These are phyloP conservation scores for Clausena lansium DNA, from an alignment of 345 rosid species.

Conservation along the genomic window DNA sequence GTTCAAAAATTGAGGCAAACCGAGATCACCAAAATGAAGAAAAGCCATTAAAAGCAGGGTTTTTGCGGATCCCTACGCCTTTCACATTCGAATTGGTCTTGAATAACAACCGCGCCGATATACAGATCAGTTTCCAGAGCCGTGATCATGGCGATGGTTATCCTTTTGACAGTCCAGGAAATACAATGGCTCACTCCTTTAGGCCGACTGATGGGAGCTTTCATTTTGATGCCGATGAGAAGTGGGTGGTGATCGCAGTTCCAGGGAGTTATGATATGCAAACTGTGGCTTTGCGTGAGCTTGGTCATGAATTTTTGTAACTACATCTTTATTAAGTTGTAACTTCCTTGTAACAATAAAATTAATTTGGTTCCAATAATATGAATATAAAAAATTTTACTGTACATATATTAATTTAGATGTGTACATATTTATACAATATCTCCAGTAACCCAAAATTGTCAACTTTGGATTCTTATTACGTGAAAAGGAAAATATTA, in stretches of 20 bases:
- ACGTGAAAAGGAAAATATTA: too few relatives aligned
- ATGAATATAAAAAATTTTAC: too few relatives aligned
- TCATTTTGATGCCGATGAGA: too few relatives aligned
- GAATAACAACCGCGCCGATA: background rate
- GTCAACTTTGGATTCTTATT: too few relatives aligned
- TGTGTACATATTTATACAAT: too few relatives aligned
- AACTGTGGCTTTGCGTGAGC: constrained; percentile 12
- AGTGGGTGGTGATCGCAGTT: too few relatives aligned
- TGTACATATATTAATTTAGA: too few relatives aligned
- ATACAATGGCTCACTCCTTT: background rate
- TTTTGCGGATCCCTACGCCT: constrained; percentile 23
- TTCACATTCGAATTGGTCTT: background rate
- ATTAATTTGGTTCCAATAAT: too few relatives aligned
- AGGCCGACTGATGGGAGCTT: too few relatives aligned
- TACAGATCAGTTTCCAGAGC: constrained; percentile 5
- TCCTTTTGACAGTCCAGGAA: constrained; percentile 5
- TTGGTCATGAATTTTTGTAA: background rate
- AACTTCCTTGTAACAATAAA: too few relatives aligned
- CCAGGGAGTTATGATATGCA: background rate
- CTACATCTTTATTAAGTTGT: too few relatives aligned
- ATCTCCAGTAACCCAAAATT: too few relatives aligned
- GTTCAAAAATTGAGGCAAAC: constrained; percentile 15
- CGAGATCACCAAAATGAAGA: constrained; percentile 28
- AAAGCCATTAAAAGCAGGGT: constrained; percentile 14
- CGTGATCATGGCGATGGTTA: background rate